Percentiles rank a stretch among this genome's conserved stretches.
These are phyloP conservation scores for Populus pruinosa DNA, from an alignment of 345 rosid genomes.

Conservation along the genomic window DNA sequence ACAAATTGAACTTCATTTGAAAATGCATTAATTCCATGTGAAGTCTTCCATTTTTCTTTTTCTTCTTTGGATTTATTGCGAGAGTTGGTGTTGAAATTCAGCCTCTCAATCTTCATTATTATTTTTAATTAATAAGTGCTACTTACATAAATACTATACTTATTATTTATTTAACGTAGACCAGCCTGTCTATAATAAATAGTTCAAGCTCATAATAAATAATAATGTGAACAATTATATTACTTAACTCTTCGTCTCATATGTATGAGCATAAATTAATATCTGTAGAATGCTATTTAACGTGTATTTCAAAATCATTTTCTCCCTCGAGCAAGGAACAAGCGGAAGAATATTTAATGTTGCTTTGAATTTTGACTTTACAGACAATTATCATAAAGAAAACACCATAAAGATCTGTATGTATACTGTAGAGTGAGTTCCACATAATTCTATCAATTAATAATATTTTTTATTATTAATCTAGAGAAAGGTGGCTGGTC, in stretches of 20 bases:
- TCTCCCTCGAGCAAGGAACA: too few species aligned
- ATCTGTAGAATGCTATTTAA: too few species aligned
- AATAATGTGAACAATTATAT: too few species aligned
- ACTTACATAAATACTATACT: too few species aligned
- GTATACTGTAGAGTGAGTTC: neutral
- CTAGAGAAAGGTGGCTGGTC: neutral
- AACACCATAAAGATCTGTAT: neutral
- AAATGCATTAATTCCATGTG: constrained; percentile 9
- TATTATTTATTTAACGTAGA: too few species aligned
- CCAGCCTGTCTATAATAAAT: too few species aligned
- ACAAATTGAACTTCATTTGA: neutral
- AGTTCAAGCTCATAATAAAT: too few species aligned
- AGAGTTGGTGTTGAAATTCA: neutral
- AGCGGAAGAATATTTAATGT: too few species aligned
- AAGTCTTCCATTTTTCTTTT: neutral
- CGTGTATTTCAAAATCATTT: too few species aligned
- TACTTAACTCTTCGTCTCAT: too few species aligned
- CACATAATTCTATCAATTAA: neutral
- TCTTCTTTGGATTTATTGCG: neutral
- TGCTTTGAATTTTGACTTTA: neutral
- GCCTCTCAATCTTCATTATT: neutral
- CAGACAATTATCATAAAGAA: neutral
- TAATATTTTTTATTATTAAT: neutral
- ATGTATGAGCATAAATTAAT: too few species aligned
- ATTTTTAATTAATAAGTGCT: neutral